phyloP scores from a whole-genome alignment of 1,139 yeast genomes.

The Pichia sp. region DNA sequence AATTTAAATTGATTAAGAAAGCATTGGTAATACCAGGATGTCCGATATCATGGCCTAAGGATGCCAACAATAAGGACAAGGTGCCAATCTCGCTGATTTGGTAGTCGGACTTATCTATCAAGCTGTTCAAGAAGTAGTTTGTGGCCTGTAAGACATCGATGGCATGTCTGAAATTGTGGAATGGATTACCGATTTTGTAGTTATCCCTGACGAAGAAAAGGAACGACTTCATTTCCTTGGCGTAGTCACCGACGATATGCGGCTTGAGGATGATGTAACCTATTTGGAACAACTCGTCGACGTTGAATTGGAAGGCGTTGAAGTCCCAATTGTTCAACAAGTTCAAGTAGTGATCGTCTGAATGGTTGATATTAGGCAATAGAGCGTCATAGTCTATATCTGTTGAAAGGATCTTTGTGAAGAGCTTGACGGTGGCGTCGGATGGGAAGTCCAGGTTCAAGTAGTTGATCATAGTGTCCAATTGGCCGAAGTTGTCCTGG shows the following conservation, averaged over 20 bases:
- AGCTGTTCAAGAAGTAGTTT: slow-evolving; percentile 55
- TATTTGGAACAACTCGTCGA: slow-evolving; percentile 66
- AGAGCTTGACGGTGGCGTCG: slow-evolving; percentile 16
- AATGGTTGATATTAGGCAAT: background rate
- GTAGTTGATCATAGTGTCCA: slow-evolving; percentile 27
- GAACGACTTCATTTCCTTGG: slow-evolving; percentile 33
- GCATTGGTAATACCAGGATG: slow-evolving; percentile 94
- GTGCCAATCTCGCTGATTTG: slow-evolving; percentile 16
- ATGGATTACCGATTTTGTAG: slow-evolving; percentile 81
- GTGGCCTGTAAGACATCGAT: slow-evolving; percentile 94
- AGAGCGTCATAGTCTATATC: slow-evolving; percentile 1
- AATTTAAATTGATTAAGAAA: slow-evolving; percentile 57
- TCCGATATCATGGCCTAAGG: slow-evolving; percentile 93
- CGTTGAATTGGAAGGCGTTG: slow-evolving; percentile 65
- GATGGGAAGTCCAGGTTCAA: slow-evolving; percentile 27
- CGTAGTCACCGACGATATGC: slow-evolving; percentile 29
- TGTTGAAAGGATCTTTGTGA: slow-evolving; percentile 8
- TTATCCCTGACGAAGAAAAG: slow-evolving; percentile 67
- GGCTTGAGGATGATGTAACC: slow-evolving; percentile 53
- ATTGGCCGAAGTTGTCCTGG: slow-evolving; percentile 34
- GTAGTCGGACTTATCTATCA: slow-evolving; percentile 27
- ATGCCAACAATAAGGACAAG: slow-evolving; percentile 64
- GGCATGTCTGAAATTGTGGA: slow-evolving; percentile 95
- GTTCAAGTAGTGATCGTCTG: slow-evolving; percentile 27
- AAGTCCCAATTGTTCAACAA: slow-evolving; percentile 47